Evolutionary conservation across 75 land plant genomes (phyloP), one percentile per base, ranked within the genome.

Genomic region (Pseudotsuga menziesii): DNA sequence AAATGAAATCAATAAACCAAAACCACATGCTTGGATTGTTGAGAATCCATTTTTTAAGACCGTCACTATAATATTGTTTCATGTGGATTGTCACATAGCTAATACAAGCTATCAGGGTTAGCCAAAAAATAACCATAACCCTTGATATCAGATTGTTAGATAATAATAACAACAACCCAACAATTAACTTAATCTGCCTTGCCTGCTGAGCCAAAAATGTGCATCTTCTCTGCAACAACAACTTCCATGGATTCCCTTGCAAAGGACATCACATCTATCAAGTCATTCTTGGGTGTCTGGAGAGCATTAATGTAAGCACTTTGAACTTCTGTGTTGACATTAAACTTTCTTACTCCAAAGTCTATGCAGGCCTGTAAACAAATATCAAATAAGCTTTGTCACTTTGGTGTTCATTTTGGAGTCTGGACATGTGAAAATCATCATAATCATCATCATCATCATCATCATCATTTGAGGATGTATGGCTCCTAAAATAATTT

Each of bases 271-370:
- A 86, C 83, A 79, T 96, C 86, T 52, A 96, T 83, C 48, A 96
- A 78, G 78, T 96, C 99, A 71, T 86, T 90, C 76, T 80, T 79
- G 2, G 87, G 87, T 1, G 57, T 85, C 32, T 17, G 72, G 55
- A 96, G 78, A 25, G 93, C 79, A 20, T 90, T 86, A 87, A 94
- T 77, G 76, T 96, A 96, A 15, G 97, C 99, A 59, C 82, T 87
- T 20, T 95, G 86, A 58, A 96, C 93, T 80, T 96, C 99, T 7
- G 99, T 96, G 76, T 96, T 96, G 36, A 96, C 99, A 75, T 96
- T 96, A 81, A 96, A 94, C 80, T 96, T 96, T 39, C 87, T 85
- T n/a, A 96, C 93, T 11, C 99, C 99, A 3, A 74, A 77, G n/a
- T 89, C 76, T 74, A 96, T 90, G 77, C 99, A 96, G 75, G 80